Base-by-base conservation (phyloP, 2,329 filamentous ascomycete genomes). In the Sporothrix protearum region DNA sequence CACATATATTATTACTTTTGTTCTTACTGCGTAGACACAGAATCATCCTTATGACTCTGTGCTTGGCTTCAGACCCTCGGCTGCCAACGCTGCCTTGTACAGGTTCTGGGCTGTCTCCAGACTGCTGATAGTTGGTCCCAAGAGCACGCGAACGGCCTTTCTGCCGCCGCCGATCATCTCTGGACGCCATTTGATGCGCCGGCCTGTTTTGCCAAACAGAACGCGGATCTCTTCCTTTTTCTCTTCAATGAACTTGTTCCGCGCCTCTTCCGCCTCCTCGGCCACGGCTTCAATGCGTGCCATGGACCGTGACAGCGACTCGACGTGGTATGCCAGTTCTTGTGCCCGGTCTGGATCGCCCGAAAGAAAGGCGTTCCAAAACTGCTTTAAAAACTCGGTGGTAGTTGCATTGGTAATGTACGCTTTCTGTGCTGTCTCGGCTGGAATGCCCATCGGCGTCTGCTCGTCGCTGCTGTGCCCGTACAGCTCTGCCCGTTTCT, bases 331-430 rank as follows among this genome's bases (percentile, higher is more conserved):
- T 7, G 90, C 89, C 16, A 97, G 85, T 80, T 99, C 95, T 55
- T 86, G 85, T 0, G 93, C 92, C 45, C 93, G 90, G 73, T 93
- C 90, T 0, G 92, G 83, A 78, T 97, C 93, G 16, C 94, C 95
- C 0, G 94, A 97, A 33, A 97, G 85, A 78, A 97, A 99, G 0
- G 94, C 89, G 45, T 88, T 87, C 95, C 95, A 99, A 83, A 99
- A 99, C 80, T 98, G 96, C 76, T 95, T 92, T n/a, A 99, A 83
- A 77, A 98, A 99, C 78, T 99, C 96, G 49, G 92, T 91, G 0
- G 93, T 96, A 0, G 96, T 99, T 69, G 94, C 94, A 79, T 98
- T 94, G 0, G 95, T 97, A 71, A 89, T 80, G 53, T 81, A 82
- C 75, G 87, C 89, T 71, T 87, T 87, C 57, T 89, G 84, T 3